A percentile compares a stretch with the other conserved stretches of the same genome.
phyloP scores from a whole-genome alignment of 2,329 filamentous ascomycete species.

The Claviceps maximensis region DNA sequence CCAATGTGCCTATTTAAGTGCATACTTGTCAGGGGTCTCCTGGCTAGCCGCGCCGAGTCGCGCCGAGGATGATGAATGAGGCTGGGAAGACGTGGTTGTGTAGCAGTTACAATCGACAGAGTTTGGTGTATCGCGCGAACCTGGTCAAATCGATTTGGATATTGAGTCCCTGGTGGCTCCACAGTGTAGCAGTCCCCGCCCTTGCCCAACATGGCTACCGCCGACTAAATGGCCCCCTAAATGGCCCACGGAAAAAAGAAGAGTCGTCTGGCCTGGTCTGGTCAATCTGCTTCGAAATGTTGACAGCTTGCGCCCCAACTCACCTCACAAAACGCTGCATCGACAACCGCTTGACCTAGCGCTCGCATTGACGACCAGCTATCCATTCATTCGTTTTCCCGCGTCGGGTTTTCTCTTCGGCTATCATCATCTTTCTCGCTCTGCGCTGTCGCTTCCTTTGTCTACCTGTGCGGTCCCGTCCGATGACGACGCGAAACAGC shows the following conservation, averaged over 20 bases:
- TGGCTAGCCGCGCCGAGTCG: too few species aligned
- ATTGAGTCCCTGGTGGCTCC: too few species aligned
- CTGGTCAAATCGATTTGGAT: too few species aligned
- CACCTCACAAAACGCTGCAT: too few species aligned
- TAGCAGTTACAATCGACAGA: too few species aligned
- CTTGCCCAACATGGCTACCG: background rate
- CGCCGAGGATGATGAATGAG: too few species aligned
- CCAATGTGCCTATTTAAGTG: too few species aligned
- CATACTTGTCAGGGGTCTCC: too few species aligned
- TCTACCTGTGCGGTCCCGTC: background rate
- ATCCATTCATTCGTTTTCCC: background rate
- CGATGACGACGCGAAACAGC: constrained; percentile 10
- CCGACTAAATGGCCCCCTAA: background rate
- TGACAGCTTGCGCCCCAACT: too few species aligned
- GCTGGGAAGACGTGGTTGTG: too few species aligned
- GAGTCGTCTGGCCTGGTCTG: background rate
- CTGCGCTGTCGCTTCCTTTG: background rate
- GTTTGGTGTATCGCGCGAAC: too few species aligned
- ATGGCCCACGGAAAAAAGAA: background rate
- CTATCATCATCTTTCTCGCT: background rate
- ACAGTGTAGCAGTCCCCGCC: too few species aligned
- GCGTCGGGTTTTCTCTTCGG: background rate
- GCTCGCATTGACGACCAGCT: background rate
- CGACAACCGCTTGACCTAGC: background rate
- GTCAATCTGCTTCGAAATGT: background rate